Evolutionary conservation across 2,329 filamentous ascomycete genomes (phyloP), one percentile per base, ranked within the genome.

Genomic region (Colletotrichum magnum): DNA sequence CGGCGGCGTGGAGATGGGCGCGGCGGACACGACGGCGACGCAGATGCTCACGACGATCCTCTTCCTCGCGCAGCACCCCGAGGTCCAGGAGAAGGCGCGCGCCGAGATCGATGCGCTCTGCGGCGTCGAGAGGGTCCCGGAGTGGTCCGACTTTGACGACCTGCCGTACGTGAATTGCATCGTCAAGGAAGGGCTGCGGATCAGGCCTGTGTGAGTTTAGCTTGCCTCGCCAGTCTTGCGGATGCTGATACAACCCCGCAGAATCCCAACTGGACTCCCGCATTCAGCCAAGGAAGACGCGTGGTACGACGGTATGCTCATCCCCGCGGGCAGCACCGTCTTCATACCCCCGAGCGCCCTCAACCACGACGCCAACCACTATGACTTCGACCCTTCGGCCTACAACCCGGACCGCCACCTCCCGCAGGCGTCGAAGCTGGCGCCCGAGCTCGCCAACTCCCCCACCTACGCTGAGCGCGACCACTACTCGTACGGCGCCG

Each of bases 401-500:
- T 83, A 83, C 69, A 74, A 72, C 28, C 76, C 77, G 6, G 70
- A 75, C 5, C 73, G 74, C 2, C 78, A 71, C 54, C 53, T 64
- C 5, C 58, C 69, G 12, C 43, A 77, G 15, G 77, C 80, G 0
- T 70, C 47, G 2, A 68, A 74, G 21, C 74, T 78, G 2, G 76
- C 79, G 0, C 67, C 76, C 1, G 73, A 74, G 13, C 76, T 79
- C 54, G 76, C 79, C 3, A 68, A 68, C 3, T 72, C 66, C 9
- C 18, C 72, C 2, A 72, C 72, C 50, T 72, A 72, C 16, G 57
- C 64, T 10, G 64, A 71, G 6, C 78, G 80, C 7, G 80, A 83
- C 67, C 84, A 86, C 71, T 87, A 83, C 69, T 78, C 78, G 3
- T 87, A 85, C 72, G 84, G 84, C 5, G 79, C 78, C 13, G 85